Evolutionary conservation across 1,139 yeast species (phyloP).

Genomic region (Geotrichum reessii): DNA sequence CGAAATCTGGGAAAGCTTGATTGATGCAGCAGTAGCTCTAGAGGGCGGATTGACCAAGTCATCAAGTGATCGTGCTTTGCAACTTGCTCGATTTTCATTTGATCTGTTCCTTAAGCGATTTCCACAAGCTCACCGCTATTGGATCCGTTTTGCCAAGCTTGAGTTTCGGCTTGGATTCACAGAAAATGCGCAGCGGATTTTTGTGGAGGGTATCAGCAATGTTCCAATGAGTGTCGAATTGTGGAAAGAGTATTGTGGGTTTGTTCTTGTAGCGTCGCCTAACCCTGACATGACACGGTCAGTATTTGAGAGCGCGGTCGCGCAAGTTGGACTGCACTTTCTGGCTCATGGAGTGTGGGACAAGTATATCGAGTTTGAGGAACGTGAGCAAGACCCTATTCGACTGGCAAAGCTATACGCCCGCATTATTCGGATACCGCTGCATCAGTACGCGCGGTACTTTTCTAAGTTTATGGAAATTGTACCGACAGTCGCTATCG

Average conservation of each 20-base stretch:
- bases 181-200: constrained; percentile 40
- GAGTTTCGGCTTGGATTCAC: constrained; percentile 56
- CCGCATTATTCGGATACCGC: constrained; percentile 58
- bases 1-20: constrained; percentile 44
- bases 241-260: constrained; percentile 67
- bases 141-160: constrained; percentile 69
- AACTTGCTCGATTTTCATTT: constrained; percentile 46
- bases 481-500: constrained; percentile 27
- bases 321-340: constrained; percentile 64
- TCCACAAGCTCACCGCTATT: constrained; percentile 72
- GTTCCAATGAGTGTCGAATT: constrained; percentile 56
- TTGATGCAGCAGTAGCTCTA: constrained; percentile 32
- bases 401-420: constrained; percentile 22
- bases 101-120: constrained; percentile 54
- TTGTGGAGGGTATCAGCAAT: constrained; percentile 47
- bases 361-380: constrained; percentile 55
- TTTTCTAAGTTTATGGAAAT: constrained; percentile 31
- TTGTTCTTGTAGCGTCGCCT: constrained; percentile 43
- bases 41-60: constrained; percentile 43
- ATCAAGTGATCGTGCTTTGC: constrained; percentile 39
- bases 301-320: constrained; percentile 58
- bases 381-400: constrained; percentile 34
- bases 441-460: constrained; percentile 67
- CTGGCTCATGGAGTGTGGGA: constrained; percentile 73
- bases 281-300: constrained; percentile 19